Percentiles rank a stretch among this genome's conserved stretches.
These are phyloP conservation scores for Suillus hirtellus DNA, from an alignment of 768 basidiomycete genomes.

Conservation along the genomic window DNA sequence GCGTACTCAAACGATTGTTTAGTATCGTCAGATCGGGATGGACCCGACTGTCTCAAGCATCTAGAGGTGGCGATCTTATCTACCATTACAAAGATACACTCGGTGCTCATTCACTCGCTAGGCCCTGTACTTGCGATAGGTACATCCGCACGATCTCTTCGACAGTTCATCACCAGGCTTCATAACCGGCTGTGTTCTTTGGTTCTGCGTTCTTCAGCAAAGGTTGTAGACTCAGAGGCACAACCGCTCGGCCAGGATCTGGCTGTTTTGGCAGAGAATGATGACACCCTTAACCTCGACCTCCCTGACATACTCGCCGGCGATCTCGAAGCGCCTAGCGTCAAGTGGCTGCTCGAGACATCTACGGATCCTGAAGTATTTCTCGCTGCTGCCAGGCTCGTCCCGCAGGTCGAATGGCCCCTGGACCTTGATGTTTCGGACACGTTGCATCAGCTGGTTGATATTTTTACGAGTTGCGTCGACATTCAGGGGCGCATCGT, in stretches of 20 bases:
- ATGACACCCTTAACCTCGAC: not conserved
- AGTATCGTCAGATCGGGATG: no score
- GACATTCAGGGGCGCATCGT: not conserved
- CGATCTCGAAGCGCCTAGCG: not conserved
- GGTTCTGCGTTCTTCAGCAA: not conserved
- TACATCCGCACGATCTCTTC: no score
- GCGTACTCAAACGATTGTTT: no score
- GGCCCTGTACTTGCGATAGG: no score
- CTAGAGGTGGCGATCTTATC: no score
- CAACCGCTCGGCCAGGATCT: not conserved
- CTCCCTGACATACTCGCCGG: not conserved
- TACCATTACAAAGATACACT: no score
- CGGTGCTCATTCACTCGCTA: no score
- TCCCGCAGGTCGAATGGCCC: not conserved
- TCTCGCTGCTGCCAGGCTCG: not conserved
- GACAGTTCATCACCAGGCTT: no score
- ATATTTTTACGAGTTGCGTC: not conserved
- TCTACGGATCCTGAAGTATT: not conserved
- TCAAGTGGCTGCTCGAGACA: conserved; percentile 9
- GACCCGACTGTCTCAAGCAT: no score
- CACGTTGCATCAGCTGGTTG: not conserved
- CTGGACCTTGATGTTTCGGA: not conserved
- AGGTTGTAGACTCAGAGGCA: not conserved
- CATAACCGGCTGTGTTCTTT: no score
- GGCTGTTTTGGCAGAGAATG: no score